Evolutionary conservation across 495 filamentous ascomycete genomes (phyloP).

Genomic region (Neurospora intermedia): DNA sequence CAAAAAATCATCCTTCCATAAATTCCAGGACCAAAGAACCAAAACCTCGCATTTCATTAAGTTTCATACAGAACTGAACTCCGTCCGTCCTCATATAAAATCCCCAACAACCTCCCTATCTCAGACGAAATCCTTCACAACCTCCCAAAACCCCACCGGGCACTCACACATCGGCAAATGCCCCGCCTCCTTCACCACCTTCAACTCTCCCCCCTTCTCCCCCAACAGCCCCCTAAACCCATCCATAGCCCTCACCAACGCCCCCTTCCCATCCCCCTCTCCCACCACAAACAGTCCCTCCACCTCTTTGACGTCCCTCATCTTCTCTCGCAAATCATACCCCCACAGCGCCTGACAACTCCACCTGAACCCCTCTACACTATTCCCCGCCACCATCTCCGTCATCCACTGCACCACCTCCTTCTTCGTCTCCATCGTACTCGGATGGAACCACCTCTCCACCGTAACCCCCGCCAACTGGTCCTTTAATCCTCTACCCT

Average conservation of each 20-base stretch:
- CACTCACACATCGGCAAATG: conserved; percentile 80
- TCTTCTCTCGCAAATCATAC: conserved; percentile 58
- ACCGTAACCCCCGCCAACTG: conserved; percentile 58
- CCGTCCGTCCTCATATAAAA: conserved; percentile 30
- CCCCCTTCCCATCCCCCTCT: conserved; percentile 53
- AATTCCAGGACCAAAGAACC: too few relatives aligned
- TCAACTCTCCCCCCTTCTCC: conserved; percentile 40
- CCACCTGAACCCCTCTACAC: conserved; percentile 57
- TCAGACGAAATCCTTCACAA: conserved; percentile 46
- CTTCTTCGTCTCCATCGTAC: conserved; percentile 40
- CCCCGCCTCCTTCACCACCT: conserved; percentile 53
- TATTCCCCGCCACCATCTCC: conserved; percentile 51
- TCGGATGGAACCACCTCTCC: conserved; percentile 61
- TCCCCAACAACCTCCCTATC: conserved; percentile 45
- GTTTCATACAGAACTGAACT: too few relatives aligned
- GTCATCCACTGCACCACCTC: conserved; percentile 39
- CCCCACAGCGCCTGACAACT: conserved; percentile 62
- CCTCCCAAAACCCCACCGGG: conserved; percentile 51
- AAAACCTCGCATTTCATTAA: too few relatives aligned
- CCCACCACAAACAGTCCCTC: conserved; percentile 59
- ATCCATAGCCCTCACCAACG: conserved; percentile 65
- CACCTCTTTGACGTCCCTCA: conserved; percentile 43
- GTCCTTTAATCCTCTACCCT: conserved; percentile 26
- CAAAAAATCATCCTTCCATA: too few relatives aligned
- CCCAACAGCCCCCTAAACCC: conserved; percentile 52